Base-by-base conservation (phyloP, 768 basidiomycete species). In the Lanmaoa rubissima region DNA sequence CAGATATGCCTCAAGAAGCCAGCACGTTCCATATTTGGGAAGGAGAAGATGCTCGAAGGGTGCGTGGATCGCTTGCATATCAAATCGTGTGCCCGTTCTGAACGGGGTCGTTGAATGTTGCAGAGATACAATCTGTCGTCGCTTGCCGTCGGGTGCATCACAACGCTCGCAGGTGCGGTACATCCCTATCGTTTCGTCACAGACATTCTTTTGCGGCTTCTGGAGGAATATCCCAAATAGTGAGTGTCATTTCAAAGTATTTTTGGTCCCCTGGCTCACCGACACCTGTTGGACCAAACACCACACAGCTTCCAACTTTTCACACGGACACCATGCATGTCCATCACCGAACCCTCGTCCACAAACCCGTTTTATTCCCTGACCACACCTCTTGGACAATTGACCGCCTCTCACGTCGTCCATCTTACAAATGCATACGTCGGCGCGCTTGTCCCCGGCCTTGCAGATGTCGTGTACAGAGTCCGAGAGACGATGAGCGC, bases 141-240 rank as follows among this genome's bases (percentile, higher is more conserved):
- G 4, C 63, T 73, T 0, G 75, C 75, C 2, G 66, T 75, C 1
- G 88, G 86, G 0, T 81, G 79, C 55, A 75, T 89, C 42, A 66
- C 74, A 13, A 82, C 79, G 26, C 69, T 69, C 0, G 88, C 82
- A 2, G 87, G 85, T 1, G 83, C 88, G 0, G 70, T 86, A 31
- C 86, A 90, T 56, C 85, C 88, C 0, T 90, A 90, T 66, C 82
- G 85, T 19, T 75, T 87, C 32, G 81, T 89, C 13, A 87, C 86
- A 1, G 78, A 78, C 2, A 76, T 88, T 26, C 70, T 88, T 21
- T 59, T 73, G 14, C 81, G 81, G 43, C 78, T 88, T 2, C 69
- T 88, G 7, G 57, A 72, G 12, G 72, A 74, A n/a, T 78, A 85
- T 59, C 69, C 78, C 12, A 70, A 80, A 21, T 51, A 53, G 69